Evolutionary conservation across 2,329 filamentous ascomycete species (phyloP).

Genomic region (Penicillium sp.): DNA sequence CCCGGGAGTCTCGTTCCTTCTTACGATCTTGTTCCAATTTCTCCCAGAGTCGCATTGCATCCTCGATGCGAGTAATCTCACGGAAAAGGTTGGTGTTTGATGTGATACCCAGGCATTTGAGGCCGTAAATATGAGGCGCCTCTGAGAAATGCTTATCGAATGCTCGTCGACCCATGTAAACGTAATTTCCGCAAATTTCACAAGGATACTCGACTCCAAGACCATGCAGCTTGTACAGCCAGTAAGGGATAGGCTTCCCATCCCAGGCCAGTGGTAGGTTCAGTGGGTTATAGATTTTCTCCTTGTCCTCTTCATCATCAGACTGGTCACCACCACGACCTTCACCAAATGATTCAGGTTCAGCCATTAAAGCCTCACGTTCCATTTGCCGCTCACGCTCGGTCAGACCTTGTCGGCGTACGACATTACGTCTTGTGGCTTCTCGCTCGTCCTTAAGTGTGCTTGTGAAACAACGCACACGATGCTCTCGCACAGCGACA

Average conservation of each 20-base stretch:
- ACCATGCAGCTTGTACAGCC: conserved; percentile 96
- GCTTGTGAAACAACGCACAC: conserved; percentile 74
- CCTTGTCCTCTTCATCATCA: conserved; percentile 69
- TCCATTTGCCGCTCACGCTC: conserved; percentile 94
- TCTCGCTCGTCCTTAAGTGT: conserved; percentile 83
- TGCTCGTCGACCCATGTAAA: conserved; percentile 95
- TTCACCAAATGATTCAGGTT: conserved; percentile 46
- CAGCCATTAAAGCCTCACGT: conserved; percentile 77
- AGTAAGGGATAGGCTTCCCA: conserved; percentile 97
- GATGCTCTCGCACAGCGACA: conserved; percentile 83
- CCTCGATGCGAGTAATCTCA: conserved; percentile 89
- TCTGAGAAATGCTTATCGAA: conserved; percentile 99
- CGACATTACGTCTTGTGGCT: conserved; percentile 90
- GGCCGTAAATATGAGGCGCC: conserved; percentile 83
- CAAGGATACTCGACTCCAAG: conserved; percentile 92
- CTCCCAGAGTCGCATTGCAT: conserved; percentile 85
- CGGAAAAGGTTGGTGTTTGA: conserved; percentile 81
- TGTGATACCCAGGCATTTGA: conserved; percentile 91
- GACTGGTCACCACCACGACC: conserved; percentile 58
- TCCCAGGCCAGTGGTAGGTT: conserved; percentile 97
- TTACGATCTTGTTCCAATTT: conserved; percentile 87
- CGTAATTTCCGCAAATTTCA: conserved; percentile 96
- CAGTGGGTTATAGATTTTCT: conserved; percentile 92
- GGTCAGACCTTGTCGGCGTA: conserved; percentile 96
- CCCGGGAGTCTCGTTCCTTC: conserved; percentile 70